Percentiles rank a stretch among this genome's conserved stretches.
Evolutionary conservation across 306 rosid genomes (phyloP).

Genomic region (Gleditsia sinensis): DNA sequence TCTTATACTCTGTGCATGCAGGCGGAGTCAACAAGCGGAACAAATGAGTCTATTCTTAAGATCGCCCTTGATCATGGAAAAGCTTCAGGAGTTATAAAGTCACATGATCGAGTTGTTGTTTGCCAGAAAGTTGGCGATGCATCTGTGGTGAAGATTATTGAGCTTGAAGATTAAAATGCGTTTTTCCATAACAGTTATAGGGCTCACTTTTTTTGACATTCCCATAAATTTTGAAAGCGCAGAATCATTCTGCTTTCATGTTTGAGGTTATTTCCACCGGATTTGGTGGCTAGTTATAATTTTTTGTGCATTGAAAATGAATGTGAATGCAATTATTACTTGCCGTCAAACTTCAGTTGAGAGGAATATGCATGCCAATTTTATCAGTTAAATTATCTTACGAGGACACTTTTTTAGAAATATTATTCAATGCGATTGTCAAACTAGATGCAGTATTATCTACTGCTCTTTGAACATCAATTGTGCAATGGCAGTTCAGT

Average conservation of each 20-base stretch:
- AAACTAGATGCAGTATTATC: not conserved
- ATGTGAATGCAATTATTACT: conserved; percentile 24
- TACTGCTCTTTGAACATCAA: not conserved
- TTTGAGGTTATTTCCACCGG: conserved; percentile 41
- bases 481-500: not conserved
- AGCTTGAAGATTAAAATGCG: conserved; percentile 78
- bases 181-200: conserved; percentile 9
- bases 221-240: conserved; percentile 36
- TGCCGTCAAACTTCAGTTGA: conserved; percentile 16
- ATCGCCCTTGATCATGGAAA: conserved; percentile 95
- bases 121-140: conserved; percentile 98
- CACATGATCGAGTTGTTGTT: conserved; percentile 93
- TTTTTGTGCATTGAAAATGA: conserved; percentile 33
- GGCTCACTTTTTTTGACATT: conserved; percentile 16
- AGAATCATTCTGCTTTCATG: conserved; percentile 35
- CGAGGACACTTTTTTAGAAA: not conserved
- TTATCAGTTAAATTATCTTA: not conserved
- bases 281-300: conserved; percentile 40
- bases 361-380: conserved; percentile 31
- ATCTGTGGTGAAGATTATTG: conserved; percentile 94
- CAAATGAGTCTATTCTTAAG: conserved; percentile 91
- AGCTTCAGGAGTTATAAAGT: conserved; percentile 77
- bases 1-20: conserved; percentile 33
- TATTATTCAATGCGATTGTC: not conserved
- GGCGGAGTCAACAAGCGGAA: conserved; percentile 89